phyloP scores from a whole-genome alignment of 306 rosid species.

The Ammopiptanthus mongolicus region DNA sequence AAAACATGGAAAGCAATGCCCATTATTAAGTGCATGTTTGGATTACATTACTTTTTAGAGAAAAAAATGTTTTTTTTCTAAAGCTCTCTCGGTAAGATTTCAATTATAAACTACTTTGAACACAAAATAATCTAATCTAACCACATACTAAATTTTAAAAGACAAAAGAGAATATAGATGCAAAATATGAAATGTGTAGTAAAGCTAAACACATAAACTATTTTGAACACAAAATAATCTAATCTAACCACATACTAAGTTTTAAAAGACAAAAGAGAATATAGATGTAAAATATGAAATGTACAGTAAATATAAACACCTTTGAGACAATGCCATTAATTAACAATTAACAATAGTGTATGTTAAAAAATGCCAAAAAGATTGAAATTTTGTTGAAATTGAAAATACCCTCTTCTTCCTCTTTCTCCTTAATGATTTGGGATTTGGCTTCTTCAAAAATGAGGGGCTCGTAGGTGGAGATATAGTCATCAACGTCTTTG shows the following conservation, averaged over 20 bases:
- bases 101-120: background rate
- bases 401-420: slow-evolving; percentile 51
- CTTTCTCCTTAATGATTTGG: slow-evolving; percentile 53
- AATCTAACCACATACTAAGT: background rate
- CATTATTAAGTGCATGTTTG: background rate
- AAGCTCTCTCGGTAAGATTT: background rate
- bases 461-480: slow-evolving; percentile 83
- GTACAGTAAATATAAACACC: background rate
- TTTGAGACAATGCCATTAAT: background rate
- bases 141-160: background rate
- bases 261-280: background rate
- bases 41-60: background rate
- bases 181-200: background rate
- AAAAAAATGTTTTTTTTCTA: background rate
- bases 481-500: slow-evolving; percentile 71
- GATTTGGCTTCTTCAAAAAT: slow-evolving; percentile 82
- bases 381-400: background rate
- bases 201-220: background rate
- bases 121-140: background rate
- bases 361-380: background rate
- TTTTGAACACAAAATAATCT: background rate
- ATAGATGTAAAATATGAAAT: background rate
- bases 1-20: background rate
- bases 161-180: background rate
- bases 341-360: background rate